Evolutionary conservation across 495 filamentous ascomycete genomes (phyloP).

Genomic region (Penicilliopsis zonata): DNA sequence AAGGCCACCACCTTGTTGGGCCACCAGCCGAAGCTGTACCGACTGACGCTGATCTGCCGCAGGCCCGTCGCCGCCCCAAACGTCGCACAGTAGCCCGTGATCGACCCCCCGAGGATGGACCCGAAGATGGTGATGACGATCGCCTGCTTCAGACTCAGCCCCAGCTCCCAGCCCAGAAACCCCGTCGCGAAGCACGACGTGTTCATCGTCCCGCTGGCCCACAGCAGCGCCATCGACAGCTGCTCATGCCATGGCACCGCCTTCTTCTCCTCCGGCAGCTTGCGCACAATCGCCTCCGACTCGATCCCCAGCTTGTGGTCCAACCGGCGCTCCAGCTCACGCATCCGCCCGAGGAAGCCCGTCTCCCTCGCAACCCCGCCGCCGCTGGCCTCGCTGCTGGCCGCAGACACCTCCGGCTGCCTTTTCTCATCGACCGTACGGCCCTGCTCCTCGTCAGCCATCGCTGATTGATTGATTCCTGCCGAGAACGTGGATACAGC

Average conservation of each 20-base stretch:
- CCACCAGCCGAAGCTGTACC: conserved; percentile 46
- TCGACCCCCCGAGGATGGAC: conserved; percentile 22
- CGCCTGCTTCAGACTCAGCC: conserved; percentile 19
- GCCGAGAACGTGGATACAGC: no score
- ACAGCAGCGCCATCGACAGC: conserved; percentile 36
- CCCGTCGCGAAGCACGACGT: conserved; percentile 37
- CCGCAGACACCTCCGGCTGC: background rate
- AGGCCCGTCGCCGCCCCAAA: conserved; percentile 39
- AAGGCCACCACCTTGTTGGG: conserved; percentile 36
- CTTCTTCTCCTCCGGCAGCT: conserved; percentile 24
- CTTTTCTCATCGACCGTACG: no score
- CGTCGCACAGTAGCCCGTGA: conserved; percentile 38
- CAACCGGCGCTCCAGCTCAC: conserved; percentile 32
- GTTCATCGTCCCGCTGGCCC: conserved; percentile 43
- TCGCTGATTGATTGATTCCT: no score
- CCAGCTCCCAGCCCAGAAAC: conserved; percentile 24
- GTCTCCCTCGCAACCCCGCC: no score
- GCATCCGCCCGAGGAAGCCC: conserved; percentile 22
- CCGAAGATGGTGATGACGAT: conserved; percentile 25
- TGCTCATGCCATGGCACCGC: conserved; percentile 13
- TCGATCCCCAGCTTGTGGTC: conserved; percentile 44
- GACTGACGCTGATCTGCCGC: conserved; percentile 38
- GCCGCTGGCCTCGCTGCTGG: background rate
- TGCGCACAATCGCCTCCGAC: conserved; percentile 37
- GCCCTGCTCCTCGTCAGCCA: no score